Base-by-base conservation (phyloP, 1,284 basidiomycete species). In the Trichosporon sp. region DNA sequence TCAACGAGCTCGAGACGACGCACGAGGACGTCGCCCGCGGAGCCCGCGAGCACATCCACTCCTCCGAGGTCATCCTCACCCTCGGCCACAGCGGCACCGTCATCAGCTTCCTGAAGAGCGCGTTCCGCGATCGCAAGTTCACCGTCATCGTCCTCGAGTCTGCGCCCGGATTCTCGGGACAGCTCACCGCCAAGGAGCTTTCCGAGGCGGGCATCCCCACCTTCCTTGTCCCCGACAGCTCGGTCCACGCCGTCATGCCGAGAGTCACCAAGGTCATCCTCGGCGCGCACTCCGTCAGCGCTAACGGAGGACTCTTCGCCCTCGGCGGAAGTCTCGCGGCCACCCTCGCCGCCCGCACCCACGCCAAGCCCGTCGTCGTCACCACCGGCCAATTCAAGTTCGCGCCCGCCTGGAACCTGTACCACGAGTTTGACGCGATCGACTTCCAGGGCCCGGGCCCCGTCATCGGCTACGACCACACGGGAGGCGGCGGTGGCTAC, bases 141-240 rank as follows among this genome's bases (percentile, higher is more conserved):
- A 97, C 95, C 29, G 95, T 96, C 66, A 95, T 99, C 73, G 93
- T 98, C 11, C 92, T 94, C 18, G 95, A 98, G 84, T 93, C 93
- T 0, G 93, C 92, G 11, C 96, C 96, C 76, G 93, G 92, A 71
- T 95, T 92, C 78, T 88, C 89, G 44, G 96, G 96, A 15, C 92
- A 91, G 75, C 87, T 89, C 69, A 91, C 96, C 88, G 94, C 95
- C 11, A 85, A 89, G 72, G 87, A 89, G 2, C 87, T 95, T 31
- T 91, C 93, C 1, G 83, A 88, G 25, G 86, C 89, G 25, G 90
- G 92, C 67, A 94, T 98, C 74, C 93, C 93, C 12, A 95, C 94
- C 21, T 91, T 98, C 79, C 90, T 99, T 65, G 91, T 99, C 60
- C 95, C 96, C 47, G 96, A 98, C 83, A 93, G 92, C 18, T 93